Evolutionary conservation across 352 stramenopile species (phyloP).

Genomic region (Phytophthora ohioensis): DNA sequence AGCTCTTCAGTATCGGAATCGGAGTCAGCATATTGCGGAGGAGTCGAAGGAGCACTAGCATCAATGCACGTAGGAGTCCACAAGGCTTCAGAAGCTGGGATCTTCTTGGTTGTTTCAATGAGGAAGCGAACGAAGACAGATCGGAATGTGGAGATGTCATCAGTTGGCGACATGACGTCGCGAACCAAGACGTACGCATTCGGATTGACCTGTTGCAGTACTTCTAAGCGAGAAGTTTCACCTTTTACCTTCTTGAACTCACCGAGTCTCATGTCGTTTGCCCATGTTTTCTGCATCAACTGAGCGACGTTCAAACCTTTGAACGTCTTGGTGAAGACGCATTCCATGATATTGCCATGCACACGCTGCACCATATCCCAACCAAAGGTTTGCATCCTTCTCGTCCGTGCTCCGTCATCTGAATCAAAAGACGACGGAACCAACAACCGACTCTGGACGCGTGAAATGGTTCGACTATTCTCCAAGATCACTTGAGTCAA

Average conservation of each 20-base stretch:
- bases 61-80: slow-evolving; percentile 17
- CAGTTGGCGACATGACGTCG: slow-evolving; percentile 40
- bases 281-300: slow-evolving; percentile 49
- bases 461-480: slow-evolving; percentile 33
- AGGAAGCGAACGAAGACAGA: slow-evolving; percentile 53
- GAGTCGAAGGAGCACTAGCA: slow-evolving; percentile 26
- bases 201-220: slow-evolving; percentile 43
- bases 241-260: slow-evolving; percentile 51
- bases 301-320: slow-evolving; percentile 23
- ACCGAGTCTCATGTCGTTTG: slow-evolving; percentile 44
- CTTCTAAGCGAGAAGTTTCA: slow-evolving; percentile 46
- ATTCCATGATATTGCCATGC: slow-evolving; percentile 42
- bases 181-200: slow-evolving; percentile 48
- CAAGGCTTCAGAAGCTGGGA: slow-evolving; percentile 3
- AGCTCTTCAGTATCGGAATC: slow-evolving; percentile 20
- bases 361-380: slow-evolving; percentile 47
- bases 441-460: slow-evolving; percentile 33
- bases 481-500: slow-evolving; percentile 45
- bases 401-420: slow-evolving; percentile 16
- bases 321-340: slow-evolving; percentile 49
- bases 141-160: slow-evolving; percentile 43
- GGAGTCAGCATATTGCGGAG: slow-evolving; percentile 18
- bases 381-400: slow-evolving; percentile 37
- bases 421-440: slow-evolving; percentile 29
- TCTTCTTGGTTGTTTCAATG: slow-evolving; percentile 40